These are phyloP conservation scores for Neophaeococcomyces aloes DNA, from an alignment of 2,329 filamentous ascomycete species.

Conservation along the genomic window DNA sequence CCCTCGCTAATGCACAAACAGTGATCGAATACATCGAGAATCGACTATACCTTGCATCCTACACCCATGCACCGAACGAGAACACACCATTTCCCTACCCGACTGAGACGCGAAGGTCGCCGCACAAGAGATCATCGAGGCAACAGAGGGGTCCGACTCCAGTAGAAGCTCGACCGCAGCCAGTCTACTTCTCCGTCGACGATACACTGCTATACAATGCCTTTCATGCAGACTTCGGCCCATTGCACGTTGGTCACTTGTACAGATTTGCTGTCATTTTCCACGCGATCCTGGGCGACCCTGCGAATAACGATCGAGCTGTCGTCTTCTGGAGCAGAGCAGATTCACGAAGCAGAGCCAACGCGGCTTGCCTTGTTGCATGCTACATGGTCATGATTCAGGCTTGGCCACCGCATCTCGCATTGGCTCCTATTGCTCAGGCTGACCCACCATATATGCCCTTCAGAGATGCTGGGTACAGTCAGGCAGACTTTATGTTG, in stretches of 20 bases:
- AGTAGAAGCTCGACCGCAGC: conserved; percentile 42
- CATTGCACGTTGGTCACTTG: conserved; percentile 90
- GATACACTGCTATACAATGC: conserved; percentile 91
- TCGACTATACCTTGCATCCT: conserved; percentile 88
- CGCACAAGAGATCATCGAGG: conserved; percentile 64
- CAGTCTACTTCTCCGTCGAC: conserved; percentile 93
- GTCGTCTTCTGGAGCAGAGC: conserved; percentile 95
- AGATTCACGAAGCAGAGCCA: conserved; percentile 77
- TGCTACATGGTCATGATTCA: conserved; percentile 99
- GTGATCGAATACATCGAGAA: conserved; percentile 44
- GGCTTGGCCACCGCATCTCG: conserved; percentile 91
- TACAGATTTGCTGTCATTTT: conserved; percentile 95
- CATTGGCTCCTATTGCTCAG: conserved; percentile 88
- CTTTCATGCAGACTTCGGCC: conserved; percentile 97
- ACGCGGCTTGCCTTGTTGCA: conserved; percentile 86
- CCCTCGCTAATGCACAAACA: conserved; percentile 13
- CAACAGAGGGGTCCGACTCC: conserved; percentile 49
- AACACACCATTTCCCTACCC: conserved; percentile 82
- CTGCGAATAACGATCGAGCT: conserved; percentile 76
- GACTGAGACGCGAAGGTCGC: conserved; percentile 49
- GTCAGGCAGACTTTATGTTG: conserved; percentile 90
- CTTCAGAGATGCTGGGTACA: conserved; percentile 96
- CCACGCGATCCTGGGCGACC: conserved; percentile 85
- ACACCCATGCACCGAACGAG: conserved; percentile 67
- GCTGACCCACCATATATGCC: conserved; percentile 97